phyloP scores from a whole-genome alignment of 2,329 filamentous ascomycete genomes.

The Trichoderma sp. region DNA sequence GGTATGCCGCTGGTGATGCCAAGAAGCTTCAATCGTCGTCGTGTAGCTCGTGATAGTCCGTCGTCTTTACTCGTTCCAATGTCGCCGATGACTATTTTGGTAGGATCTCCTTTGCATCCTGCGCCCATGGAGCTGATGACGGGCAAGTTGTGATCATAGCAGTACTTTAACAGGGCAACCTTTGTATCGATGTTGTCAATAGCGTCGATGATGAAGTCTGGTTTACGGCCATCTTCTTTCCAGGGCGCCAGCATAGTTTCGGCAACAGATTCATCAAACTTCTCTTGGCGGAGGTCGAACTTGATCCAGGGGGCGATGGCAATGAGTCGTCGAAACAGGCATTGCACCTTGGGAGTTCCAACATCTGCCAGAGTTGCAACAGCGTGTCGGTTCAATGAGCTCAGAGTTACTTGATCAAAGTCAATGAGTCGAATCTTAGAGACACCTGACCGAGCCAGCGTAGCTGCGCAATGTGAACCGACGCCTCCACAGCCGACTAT shows the following conservation, averaged over 20 bases:
- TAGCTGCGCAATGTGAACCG: constrained; percentile 85
- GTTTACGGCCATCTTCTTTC: constrained; percentile 59
- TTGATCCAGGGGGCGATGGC: constrained; percentile 90
- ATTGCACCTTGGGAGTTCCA: constrained; percentile 87
- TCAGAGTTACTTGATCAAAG: constrained; percentile 96
- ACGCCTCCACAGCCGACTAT: constrained; percentile 94
- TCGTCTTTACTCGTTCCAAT: constrained; percentile 89
- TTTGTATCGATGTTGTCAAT: constrained; percentile 99
- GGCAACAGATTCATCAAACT: constrained; percentile 72
- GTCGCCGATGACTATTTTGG: constrained; percentile 84
- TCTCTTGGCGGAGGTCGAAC: constrained; percentile 82
- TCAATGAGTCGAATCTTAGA: constrained; percentile 87
- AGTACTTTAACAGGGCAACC: constrained; percentile 86
- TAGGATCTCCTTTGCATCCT: constrained; percentile 86
- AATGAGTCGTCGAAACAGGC: constrained; percentile 75
- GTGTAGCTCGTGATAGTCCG: constrained; percentile 79
- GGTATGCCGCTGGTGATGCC: constrained; percentile 86
- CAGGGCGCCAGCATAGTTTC: constrained; percentile 67
- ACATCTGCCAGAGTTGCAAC: constrained; percentile 94
- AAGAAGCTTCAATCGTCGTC: constrained; percentile 72
- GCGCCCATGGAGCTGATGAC: constrained; percentile 97
- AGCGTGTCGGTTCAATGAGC: constrained; percentile 92
- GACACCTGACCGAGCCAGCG: constrained; percentile 86
- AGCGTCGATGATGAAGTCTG: constrained; percentile 91
- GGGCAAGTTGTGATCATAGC: constrained; percentile 71